Base-by-base conservation (phyloP, 2,329 filamentous ascomycete species). In the Penicillium italicum region DNA sequence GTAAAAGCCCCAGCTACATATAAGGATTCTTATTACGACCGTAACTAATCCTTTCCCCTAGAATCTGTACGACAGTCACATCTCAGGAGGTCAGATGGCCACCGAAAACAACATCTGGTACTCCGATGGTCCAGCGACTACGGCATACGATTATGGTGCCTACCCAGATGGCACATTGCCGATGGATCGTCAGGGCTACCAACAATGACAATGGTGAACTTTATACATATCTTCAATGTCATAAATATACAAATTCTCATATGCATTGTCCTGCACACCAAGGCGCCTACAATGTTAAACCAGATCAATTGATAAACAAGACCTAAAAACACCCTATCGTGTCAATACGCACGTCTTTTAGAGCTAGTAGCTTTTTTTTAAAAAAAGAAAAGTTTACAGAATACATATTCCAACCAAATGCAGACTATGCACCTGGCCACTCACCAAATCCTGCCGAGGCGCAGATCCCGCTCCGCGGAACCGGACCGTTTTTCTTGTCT, bases 31-130 rank as follows among this genome's bases (percentile, higher is more conserved):
- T 28, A 4, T 2, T 20, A 24, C 1, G 9, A 14, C 26, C n/a
- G 3, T 4, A 20, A 34, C 42, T 58, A 40, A 55, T 43, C 20
- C 49, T 58, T 28, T 31, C 45, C 24, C 43, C 14, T 47, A 61
- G 63, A 51, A 61, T 18, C 24, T 64, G 18, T 65, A 63, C 36
- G 63, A 65, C 44, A 60, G 58, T 38, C 52, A 52, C 12, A 53
- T 65, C 10, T 63, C 50, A 33, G 57, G 57, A 1, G 54, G 57
- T 42, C 51, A 50, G 24, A 41, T 41, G 31, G 24, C 57, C 4
- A 53, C 49, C 11, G 61, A 59, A 16, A 55, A 63, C 12, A 56
- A 43, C 26, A 12, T 53, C n/a, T 65, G 63, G 60, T 42, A 48
- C 22, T 14, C 53, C 2, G 50, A 40, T 26, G 28, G 20, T 9